A percentile compares a stretch with the other conserved stretches of the same genome.
Evolutionary conservation across 768 basidiomycete species (phyloP).

Genomic region (Hirschioporus abietinus): DNA sequence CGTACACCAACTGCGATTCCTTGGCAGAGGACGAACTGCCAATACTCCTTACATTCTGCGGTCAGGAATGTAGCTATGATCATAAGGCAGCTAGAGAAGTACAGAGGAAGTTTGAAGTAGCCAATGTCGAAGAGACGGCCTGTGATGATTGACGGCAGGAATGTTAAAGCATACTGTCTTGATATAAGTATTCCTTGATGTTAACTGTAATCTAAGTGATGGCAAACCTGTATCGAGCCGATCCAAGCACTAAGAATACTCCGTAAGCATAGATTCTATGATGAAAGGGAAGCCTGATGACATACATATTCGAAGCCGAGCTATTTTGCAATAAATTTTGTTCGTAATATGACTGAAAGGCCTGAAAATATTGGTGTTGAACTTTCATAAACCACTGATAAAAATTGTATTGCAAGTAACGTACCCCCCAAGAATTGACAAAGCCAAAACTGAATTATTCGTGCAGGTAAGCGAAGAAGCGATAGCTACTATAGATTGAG

Average conservation of each 20-base stretch:
- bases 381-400: background rate
- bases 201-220: background rate
- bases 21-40: constrained; percentile 77
- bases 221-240: constrained; percentile 61
- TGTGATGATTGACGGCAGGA: constrained; percentile 54
- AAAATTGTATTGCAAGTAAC: constrained; percentile 18
- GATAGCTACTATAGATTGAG: constrained; percentile 3
- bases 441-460: constrained; percentile 48
- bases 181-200: background rate
- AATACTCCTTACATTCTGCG: constrained; percentile 66
- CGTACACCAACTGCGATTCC: constrained; percentile 62
- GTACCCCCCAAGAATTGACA: constrained; percentile 71
- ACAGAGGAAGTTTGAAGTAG: constrained; percentile 48
- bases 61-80: constrained; percentile 57
- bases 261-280: constrained; percentile 10
- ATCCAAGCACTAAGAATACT: constrained; percentile 63
- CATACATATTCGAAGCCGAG: constrained; percentile 62
- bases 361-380: constrained; percentile 28
- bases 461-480: constrained; percentile 2
- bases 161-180: constrained; percentile 54
- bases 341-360: constrained; percentile 72
- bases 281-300: constrained; percentile 14
- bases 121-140: constrained; percentile 75
- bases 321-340: constrained; percentile 40
- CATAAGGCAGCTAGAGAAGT: constrained; percentile 43